These are phyloP conservation scores for Coccomyxa sp. DNA, from an alignment of 139 green algal genomes.

Conservation along the genomic window DNA sequence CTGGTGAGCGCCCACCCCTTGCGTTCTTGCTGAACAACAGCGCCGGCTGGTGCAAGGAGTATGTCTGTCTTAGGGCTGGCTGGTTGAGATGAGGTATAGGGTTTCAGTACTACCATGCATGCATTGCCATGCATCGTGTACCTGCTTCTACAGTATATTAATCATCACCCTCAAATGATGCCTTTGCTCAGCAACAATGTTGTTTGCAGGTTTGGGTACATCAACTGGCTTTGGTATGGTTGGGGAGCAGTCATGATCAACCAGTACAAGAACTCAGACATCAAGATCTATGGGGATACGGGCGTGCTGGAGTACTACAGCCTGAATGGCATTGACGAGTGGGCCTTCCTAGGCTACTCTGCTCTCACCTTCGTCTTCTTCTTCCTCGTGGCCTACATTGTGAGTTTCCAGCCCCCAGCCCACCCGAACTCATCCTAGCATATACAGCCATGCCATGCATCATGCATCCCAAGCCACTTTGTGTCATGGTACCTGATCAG, in stretches of 20 bases:
- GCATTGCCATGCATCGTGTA: not conserved
- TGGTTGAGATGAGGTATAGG: no score
- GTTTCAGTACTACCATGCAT: no score
- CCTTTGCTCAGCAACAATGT: not conserved
- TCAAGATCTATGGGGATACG: not conserved
- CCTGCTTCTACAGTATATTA: not conserved
- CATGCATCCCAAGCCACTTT: no score
- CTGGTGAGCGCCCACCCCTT: not conserved
- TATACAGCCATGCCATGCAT: no score
- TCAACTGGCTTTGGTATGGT: constrained; percentile 11
- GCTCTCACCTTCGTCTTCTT: constrained; percentile 13
- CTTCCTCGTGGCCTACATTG: constrained; percentile 2
- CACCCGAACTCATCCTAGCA: no score
- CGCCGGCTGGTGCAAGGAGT: no score
- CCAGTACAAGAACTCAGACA: constrained; percentile 31
- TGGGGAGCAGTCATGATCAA: constrained; percentile 57
- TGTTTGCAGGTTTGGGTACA: not conserved
- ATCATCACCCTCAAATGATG: not conserved
- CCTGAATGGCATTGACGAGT: constrained; percentile 29
- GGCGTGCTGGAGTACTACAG: constrained; percentile 53
- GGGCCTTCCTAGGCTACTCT: constrained; percentile 14
- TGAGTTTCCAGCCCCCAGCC: not conserved
- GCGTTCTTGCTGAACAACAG: no score
- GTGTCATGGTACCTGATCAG: no score
- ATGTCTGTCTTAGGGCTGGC: no score